Evolutionary conservation across 192 early-diverging fungal species (phyloP).

Genomic region (Coemansia sp.): DNA sequence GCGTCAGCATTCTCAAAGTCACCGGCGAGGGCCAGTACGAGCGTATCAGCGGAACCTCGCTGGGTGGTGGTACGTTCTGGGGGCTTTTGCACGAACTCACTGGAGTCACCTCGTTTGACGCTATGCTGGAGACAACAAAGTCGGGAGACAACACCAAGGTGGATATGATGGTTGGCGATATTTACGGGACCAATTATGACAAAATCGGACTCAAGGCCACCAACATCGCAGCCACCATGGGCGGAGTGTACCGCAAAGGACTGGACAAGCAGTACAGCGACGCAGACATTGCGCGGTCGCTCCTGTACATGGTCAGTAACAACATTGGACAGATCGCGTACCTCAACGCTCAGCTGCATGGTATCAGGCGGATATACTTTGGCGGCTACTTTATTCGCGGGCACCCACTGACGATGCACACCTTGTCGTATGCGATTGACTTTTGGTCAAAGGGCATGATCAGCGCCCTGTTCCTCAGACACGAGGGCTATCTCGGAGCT

Average conservation of each 20-base stretch:
- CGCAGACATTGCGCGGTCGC: constrained; percentile 84
- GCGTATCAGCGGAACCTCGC: constrained; percentile 85
- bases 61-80: constrained; percentile 98
- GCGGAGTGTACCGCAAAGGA: constrained; percentile 91
- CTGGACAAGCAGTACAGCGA: constrained; percentile 69
- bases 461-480: constrained; percentile 92
- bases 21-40: constrained; percentile 84
- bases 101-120: constrained; percentile 86
- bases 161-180: constrained; percentile 91
- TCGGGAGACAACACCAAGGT: constrained; percentile 91
- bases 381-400: constrained; percentile 98
- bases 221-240: constrained; percentile 95
- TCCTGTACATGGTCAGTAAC: constrained; percentile 97
- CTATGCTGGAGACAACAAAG: constrained; percentile 86
- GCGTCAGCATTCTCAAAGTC: constrained; percentile 95
- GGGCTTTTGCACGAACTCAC: constrained; percentile 89
- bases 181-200: constrained; percentile 89
- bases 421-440: constrained; percentile 93
- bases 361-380: constrained; percentile 91
- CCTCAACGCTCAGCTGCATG: constrained; percentile 92
- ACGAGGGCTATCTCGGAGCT: constrained; percentile 97
- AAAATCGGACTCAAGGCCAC: constrained; percentile 93
- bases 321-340: constrained; percentile 99
- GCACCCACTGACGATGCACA: constrained; percentile 97
- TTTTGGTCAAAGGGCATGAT: constrained; percentile 98